Evolutionary conservation across 495 filamentous ascomycete genomes (phyloP).

Genomic region (Hyaloscypha hepaticicola): DNA sequence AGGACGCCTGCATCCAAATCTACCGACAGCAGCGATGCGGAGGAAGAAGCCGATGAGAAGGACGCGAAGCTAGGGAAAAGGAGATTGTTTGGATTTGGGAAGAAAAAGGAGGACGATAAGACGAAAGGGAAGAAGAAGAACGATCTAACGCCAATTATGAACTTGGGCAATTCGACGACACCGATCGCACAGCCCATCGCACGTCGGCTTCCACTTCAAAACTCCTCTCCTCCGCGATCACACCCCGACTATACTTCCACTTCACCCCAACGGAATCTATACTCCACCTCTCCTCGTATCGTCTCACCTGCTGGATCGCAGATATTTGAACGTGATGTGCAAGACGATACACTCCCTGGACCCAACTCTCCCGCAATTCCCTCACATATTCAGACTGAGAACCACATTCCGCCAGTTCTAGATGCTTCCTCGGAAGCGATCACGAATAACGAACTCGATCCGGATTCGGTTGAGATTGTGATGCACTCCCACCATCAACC

Average conservation of each 20-base stretch:
- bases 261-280: constrained; percentile 50
- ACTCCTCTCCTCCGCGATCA: constrained; percentile 35
- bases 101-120: constrained; percentile 59
- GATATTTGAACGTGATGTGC: constrained; percentile 93
- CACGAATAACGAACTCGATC: constrained; percentile 71
- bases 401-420: constrained; percentile 86
- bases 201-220: constrained; percentile 21
- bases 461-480: constrained; percentile 85
- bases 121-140: constrained; percentile 33
- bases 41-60: constrained; percentile 16
- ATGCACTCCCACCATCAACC: constrained; percentile 80
- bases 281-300: constrained; percentile 57
- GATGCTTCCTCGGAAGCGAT: constrained; percentile 89
- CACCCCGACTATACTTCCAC: constrained; percentile 42
- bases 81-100: constrained; percentile 61
- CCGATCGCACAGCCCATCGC: constrained; percentile 26
- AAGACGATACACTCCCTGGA: constrained; percentile 61
- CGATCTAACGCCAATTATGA: constrained; percentile 17
- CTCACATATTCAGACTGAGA: constrained; percentile 84
- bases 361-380: constrained; percentile 77
- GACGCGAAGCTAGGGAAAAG: constrained; percentile 47
- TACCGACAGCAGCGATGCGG: constrained; percentile 27
- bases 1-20: constrained; percentile 24
- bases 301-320: constrained; percentile 71
- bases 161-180: constrained; percentile 11